Conservation (phyloP, 176 grass and related monocot species). For the Alopecurus myosuroides region DNA sequence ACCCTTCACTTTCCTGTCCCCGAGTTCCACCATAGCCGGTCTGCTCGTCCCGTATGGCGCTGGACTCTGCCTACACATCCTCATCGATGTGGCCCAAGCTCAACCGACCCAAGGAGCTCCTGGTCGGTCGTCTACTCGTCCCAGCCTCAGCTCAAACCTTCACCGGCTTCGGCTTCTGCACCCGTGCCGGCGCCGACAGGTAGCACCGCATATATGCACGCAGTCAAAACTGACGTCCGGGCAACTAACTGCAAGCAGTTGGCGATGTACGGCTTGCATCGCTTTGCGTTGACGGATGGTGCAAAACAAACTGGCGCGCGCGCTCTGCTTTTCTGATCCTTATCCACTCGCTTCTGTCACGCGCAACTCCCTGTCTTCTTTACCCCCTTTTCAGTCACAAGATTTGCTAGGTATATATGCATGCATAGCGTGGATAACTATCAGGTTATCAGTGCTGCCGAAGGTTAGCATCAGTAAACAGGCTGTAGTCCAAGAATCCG, state of each 20-base stretch:
- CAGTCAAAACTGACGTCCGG: background rate
- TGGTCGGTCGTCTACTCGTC: too few species aligned
- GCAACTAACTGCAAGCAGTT: background rate
- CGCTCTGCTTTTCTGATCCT: background rate
- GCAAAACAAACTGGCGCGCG: background rate
- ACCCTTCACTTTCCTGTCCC: background rate
- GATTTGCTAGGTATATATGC: too few species aligned
- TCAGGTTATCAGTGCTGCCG: background rate
- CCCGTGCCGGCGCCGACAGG: background rate
- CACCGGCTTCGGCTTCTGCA: too few species aligned
- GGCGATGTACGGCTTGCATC: background rate
- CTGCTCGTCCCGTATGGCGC: background rate
- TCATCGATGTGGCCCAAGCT: background rate
- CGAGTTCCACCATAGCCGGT: background rate
- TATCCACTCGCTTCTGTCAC: background rate
- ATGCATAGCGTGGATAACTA: background rate
- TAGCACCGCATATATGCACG: background rate
- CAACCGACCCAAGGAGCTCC: background rate
- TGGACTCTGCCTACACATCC: background rate
- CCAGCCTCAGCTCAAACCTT: too few species aligned
- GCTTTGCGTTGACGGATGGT: background rate
- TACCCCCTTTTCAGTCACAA: too few species aligned
- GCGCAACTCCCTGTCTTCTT: too few species aligned
- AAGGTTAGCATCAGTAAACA: background rate
- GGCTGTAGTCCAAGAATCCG: background rate